These are phyloP conservation scores for Chaetomium tenue DNA, from an alignment of 495 filamentous ascomycete genomes.

Conservation along the genomic window DNA sequence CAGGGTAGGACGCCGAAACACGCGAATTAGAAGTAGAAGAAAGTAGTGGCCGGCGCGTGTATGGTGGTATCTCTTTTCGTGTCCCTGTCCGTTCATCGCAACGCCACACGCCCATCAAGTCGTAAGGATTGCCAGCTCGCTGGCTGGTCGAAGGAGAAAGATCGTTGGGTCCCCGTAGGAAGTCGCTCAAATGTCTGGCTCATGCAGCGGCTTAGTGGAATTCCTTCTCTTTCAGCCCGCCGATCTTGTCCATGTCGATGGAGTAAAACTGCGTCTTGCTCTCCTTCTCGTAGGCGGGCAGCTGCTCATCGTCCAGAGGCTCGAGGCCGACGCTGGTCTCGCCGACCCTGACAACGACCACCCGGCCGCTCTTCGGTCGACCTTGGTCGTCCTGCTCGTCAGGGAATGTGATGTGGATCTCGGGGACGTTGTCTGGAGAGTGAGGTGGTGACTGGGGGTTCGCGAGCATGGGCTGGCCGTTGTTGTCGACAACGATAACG, in stretches of 20 bases:
- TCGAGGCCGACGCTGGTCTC: slow-evolving; percentile 86
- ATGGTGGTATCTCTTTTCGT: slow-evolving; percentile 28
- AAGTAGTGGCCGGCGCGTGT: slow-evolving; percentile 23
- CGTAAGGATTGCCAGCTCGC: slow-evolving; percentile 23
- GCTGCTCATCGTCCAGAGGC: slow-evolving; percentile 72
- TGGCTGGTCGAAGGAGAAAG: slow-evolving; percentile 6
- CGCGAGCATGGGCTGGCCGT: slow-evolving; percentile 65
- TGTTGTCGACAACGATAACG: slow-evolving; percentile 70
- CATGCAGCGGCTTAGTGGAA: slow-evolving; percentile 34
- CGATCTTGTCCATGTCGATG: slow-evolving; percentile 90
- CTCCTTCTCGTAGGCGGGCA: slow-evolving; percentile 84
- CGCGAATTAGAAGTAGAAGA: slow-evolving; percentile 19
- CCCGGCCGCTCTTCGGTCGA: slow-evolving; percentile 75
- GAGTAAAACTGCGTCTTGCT: slow-evolving; percentile 78
- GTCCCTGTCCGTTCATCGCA: slow-evolving; percentile 26
- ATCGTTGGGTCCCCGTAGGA: slow-evolving; percentile 3
- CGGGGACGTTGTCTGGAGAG: slow-evolving; percentile 76
- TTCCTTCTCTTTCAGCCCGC: slow-evolving; percentile 89
- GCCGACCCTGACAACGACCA: slow-evolving; percentile 90
- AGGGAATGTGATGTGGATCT: slow-evolving; percentile 97
- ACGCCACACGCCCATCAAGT: slow-evolving; percentile 29
- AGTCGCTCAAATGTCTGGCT: slow-evolving; percentile 7
- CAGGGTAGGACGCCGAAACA: slow-evolving; percentile 7
- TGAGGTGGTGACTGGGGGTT: slow-evolving; percentile 71
- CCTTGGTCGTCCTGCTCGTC: slow-evolving; percentile 91